These are phyloP conservation scores for Amyloporia xantha DNA, from an alignment of 768 basidiomycete species.

Conservation along the genomic window DNA sequence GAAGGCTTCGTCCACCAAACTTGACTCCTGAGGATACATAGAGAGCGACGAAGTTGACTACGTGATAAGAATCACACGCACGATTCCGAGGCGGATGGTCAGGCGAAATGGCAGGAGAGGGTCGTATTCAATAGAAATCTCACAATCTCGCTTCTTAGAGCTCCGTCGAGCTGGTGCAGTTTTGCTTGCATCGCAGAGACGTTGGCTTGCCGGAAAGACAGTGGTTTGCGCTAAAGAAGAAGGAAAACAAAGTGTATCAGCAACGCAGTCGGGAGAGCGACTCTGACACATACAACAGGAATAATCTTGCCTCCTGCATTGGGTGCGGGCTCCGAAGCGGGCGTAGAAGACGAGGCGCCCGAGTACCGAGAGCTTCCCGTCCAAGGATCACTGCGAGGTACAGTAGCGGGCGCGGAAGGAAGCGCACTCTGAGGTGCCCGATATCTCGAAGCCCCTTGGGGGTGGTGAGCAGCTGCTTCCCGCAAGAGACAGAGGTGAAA, in stretches of 20 bases:
- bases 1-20: conserved; percentile 56
- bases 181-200: conserved; percentile 76
- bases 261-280: background rate
- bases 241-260: background rate
- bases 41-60: conserved; percentile 70
- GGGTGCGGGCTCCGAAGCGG: conserved; percentile 32
- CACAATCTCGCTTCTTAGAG: conserved; percentile 62
- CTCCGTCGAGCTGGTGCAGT: conserved; percentile 67
- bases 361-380: conserved; percentile 65
- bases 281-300: conserved; percentile 18
- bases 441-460: conserved; percentile 29
- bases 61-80: background rate
- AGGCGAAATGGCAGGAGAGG: too few species aligned
- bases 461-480: too few species aligned
- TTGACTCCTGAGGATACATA: conserved; percentile 59
- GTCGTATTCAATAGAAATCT: conserved; percentile 2
- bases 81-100: too few species aligned
- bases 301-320: conserved; percentile 8
- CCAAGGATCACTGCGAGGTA: conserved; percentile 58
- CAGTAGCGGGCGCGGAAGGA: conserved; percentile 22
- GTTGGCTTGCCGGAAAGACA: conserved; percentile 83
- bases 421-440: conserved; percentile 20
- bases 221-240: conserved; percentile 43
- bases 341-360: conserved; percentile 28
- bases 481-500: too few species aligned